phyloP scores from a whole-genome alignment of 306 rosid species.

The Medicago arabica region DNA sequence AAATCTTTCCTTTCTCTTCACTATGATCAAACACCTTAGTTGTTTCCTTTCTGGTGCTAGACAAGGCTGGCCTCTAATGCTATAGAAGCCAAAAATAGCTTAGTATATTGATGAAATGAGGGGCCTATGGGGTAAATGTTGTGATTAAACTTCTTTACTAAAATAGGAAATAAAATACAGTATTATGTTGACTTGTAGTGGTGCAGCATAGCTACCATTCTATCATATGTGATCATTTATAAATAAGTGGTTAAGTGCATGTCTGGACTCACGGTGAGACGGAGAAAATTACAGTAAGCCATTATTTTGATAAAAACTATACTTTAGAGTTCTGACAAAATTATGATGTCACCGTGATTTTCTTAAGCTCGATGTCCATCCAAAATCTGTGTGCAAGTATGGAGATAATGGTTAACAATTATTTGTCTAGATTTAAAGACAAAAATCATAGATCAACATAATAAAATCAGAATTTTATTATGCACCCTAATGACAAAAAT shows the following conservation, averaged over 20 bases:
- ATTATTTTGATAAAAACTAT: no score
- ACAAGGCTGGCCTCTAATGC: constrained; percentile 29
- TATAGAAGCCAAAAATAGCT: constrained; percentile 18
- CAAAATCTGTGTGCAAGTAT: not conserved
- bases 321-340: no score
- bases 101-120: constrained; percentile 35
- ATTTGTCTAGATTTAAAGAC: not conserved
- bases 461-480: no score
- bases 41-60: constrained; percentile 34
- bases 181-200: constrained; percentile 30
- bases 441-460: no score
- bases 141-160: constrained; percentile 22
- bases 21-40: not conserved
- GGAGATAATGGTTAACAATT: not conserved
- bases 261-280: no score
- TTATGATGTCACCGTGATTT: no score
- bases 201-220: constrained; percentile 28
- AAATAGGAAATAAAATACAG: constrained; percentile 13
- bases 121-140: constrained; percentile 32
- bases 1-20: not conserved
- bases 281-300: no score
- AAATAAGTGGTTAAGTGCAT: not conserved
- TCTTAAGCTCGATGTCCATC: no score
- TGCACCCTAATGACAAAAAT: not conserved
- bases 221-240: constrained; percentile 44